Conservation (phyloP, 2,329 filamentous ascomycete species). For the Aspergillus sp. region DNA sequence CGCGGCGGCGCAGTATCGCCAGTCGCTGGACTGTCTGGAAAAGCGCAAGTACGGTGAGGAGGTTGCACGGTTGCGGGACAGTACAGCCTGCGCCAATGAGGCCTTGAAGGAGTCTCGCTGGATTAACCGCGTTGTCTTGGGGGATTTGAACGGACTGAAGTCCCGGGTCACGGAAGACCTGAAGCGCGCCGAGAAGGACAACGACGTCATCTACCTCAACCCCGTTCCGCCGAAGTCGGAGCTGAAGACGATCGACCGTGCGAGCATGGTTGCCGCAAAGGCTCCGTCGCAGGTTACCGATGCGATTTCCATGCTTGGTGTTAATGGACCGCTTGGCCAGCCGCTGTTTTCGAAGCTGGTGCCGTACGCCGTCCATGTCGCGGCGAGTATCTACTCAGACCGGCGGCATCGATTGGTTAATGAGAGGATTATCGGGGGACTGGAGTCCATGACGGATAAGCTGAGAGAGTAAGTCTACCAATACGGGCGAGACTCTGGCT, state of each 20-base stretch:
- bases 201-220: constrained; percentile 85
- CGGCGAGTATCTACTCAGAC: constrained; percentile 90
- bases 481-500: constrained; percentile 4
- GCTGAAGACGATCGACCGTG: constrained; percentile 73
- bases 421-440: constrained; percentile 71
- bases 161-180: constrained; percentile 74
- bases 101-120: constrained; percentile 77
- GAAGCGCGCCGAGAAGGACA: constrained; percentile 89
- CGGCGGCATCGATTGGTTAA: constrained; percentile 83
- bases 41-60: constrained; percentile 94
- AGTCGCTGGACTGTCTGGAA: constrained; percentile 82
- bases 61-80: constrained; percentile 74
- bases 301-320: constrained; percentile 69
- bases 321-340: constrained; percentile 69
- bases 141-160: constrained; percentile 76
- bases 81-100: constrained; percentile 71
- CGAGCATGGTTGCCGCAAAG: constrained; percentile 74
- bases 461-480: constrained; percentile 53
- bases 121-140: constrained; percentile 69
- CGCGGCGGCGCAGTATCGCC: constrained; percentile 84
- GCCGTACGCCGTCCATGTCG: constrained; percentile 89
- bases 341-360: constrained; percentile 86
- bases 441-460: constrained; percentile 70
- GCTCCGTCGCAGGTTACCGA: constrained; percentile 74
- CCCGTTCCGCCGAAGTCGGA: constrained; percentile 82